A percentile compares a stretch with the other conserved stretches of the same genome.
Evolutionary conservation across 495 filamentous ascomycete genomes (phyloP).

Genomic region (Penicillium coffeae): DNA sequence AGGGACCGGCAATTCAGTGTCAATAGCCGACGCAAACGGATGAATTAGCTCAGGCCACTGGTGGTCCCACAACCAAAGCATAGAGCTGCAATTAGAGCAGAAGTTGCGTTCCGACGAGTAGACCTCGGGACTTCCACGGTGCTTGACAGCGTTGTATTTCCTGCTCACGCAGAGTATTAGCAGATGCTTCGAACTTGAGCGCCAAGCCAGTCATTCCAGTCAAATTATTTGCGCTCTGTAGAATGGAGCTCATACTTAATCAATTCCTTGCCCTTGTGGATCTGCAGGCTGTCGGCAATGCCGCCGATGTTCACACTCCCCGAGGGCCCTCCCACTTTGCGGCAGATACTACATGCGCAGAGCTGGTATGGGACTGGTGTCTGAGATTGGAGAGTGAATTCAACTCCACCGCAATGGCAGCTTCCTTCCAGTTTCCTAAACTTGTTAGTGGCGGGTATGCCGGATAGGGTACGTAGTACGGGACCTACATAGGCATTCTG

Average conservation of each 20-base stretch:
- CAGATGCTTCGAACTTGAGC: background rate
- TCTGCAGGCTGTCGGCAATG: slow-evolving; percentile 42
- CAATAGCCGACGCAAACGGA: slow-evolving; percentile 55
- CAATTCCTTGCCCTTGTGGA: slow-evolving; percentile 44
- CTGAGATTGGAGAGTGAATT: slow-evolving; percentile 49
- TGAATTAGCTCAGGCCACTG: slow-evolving; percentile 55
- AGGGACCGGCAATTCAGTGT: slow-evolving; percentile 48
- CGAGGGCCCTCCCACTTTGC: slow-evolving; percentile 48
- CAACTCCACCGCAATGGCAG: slow-evolving; percentile 51
- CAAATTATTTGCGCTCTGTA: background rate
- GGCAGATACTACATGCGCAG: slow-evolving; percentile 55
- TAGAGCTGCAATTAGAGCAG: slow-evolving; percentile 49
- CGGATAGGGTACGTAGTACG: background rate
- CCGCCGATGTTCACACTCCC: slow-evolving; percentile 52
- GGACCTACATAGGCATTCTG: slow-evolving; percentile 29
- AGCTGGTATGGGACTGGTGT: slow-evolving; percentile 55
- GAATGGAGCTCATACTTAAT: slow-evolving; percentile 39
- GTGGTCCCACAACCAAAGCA: slow-evolving; percentile 49
- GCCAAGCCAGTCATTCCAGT: background rate
- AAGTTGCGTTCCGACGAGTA: slow-evolving; percentile 50
- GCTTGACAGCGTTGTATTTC: slow-evolving; percentile 49
- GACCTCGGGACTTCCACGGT: slow-evolving; percentile 41
- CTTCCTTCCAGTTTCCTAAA: slow-evolving; percentile 50
- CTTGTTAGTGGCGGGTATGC: slow-evolving; percentile 1
- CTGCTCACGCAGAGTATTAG: slow-evolving; percentile 24